phyloP scores from a whole-genome alignment of 768 basidiomycete species.

The Suillus americanus region DNA sequence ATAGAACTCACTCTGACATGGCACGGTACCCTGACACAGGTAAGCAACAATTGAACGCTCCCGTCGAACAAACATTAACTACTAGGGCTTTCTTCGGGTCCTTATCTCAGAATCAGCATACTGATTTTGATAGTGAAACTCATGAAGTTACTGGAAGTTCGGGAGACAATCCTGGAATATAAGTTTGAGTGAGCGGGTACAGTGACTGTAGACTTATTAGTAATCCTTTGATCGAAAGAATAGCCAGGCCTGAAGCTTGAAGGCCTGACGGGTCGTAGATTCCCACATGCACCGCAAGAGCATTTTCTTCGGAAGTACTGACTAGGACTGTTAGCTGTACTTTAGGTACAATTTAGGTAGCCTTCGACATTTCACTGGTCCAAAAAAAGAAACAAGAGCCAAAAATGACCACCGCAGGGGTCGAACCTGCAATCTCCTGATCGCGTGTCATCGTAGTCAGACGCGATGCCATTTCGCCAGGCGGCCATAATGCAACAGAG shows the following conservation, averaged over 20 bases:
- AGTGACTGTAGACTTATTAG: too few species aligned
- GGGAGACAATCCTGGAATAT: neutral
- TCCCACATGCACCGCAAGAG: neutral
- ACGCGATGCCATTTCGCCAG: conserved; percentile 95
- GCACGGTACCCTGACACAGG: too few species aligned
- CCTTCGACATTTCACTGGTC: too few species aligned
- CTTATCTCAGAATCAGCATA: neutral
- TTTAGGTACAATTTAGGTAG: too few species aligned
- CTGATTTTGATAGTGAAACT: neutral
- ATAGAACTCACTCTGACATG: too few species aligned
- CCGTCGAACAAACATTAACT: neutral
- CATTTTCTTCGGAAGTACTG: too few species aligned
- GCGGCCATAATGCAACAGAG: conserved; percentile 47
- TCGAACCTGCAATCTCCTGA: conserved; percentile 43
- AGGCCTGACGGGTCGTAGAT: too few species aligned
- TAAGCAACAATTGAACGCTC: neutral
- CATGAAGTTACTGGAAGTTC: neutral
- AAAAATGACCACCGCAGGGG: conserved; percentile 37
- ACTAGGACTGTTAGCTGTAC: too few species aligned
- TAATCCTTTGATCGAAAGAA: neutral
- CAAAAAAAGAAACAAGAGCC: neutral
- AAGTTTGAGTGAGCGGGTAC: neutral
- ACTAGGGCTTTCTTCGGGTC: neutral
- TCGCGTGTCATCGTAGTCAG: conserved; percentile 66
- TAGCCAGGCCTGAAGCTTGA: neutral